Percentiles rank a stretch among this genome's conserved stretches.
Evolutionary conservation across 805 yeast genomes (phyloP).

Genomic region (Spathaspora girioi): DNA sequence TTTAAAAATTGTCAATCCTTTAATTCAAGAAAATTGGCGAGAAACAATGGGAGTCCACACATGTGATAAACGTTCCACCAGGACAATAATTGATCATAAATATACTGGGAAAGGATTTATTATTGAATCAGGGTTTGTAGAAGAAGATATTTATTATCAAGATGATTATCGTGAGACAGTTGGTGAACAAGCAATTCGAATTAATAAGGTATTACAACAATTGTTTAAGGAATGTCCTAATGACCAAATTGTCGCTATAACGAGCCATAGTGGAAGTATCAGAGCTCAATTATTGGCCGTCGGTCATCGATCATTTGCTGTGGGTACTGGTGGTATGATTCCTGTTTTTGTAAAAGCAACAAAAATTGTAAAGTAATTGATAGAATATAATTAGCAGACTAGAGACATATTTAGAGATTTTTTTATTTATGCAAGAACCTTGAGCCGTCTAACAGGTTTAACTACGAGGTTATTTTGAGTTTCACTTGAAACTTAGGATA

Average conservation of each 20-base stretch:
- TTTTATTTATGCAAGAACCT: too few relatives aligned
- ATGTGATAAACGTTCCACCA: slow-evolving; percentile 44
- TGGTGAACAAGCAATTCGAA: slow-evolving; percentile 37
- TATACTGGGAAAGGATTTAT: slow-evolving; percentile 34
- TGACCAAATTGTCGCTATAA: slow-evolving; percentile 35
- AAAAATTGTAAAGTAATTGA: slow-evolving; percentile 5
- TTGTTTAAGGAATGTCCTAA: slow-evolving; percentile 21
- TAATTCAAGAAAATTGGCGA: slow-evolving; percentile 43
- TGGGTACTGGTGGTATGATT: slow-evolving; percentile 55
- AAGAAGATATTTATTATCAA: slow-evolving; percentile 42
- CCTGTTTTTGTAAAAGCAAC: slow-evolving; percentile 50
- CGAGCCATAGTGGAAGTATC: slow-evolving; percentile 51
- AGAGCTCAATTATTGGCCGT: slow-evolving; percentile 45
- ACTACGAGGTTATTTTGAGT: too few relatives aligned
- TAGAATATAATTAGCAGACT: background rate
- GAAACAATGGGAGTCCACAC: slow-evolving; percentile 50
- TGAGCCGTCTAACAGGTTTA: too few relatives aligned
- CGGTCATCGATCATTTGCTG: slow-evolving; percentile 45
- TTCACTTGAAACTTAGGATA: too few relatives aligned
- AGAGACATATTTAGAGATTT: background rate
- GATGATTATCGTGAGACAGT: slow-evolving; percentile 36
- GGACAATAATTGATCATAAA: slow-evolving; percentile 33
- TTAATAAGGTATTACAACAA: slow-evolving; percentile 32
- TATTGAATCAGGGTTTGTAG: slow-evolving; percentile 43
- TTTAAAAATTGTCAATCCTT: slow-evolving; percentile 24